Evolutionary conservation across 768 basidiomycete genomes (phyloP).

Genomic region (Calocera viscosa): DNA sequence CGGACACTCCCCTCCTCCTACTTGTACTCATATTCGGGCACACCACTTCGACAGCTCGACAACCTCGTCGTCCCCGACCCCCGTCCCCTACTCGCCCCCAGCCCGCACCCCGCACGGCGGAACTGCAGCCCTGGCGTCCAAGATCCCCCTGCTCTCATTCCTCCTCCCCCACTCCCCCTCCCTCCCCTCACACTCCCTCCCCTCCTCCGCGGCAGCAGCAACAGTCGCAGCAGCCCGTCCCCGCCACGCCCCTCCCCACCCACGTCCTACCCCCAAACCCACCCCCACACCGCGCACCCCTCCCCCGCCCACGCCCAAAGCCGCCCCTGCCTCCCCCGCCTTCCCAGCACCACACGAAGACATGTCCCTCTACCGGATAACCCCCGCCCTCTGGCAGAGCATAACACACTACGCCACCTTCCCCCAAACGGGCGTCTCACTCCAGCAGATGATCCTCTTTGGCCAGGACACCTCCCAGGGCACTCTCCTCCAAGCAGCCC

Average conservation of each 20-base stretch:
- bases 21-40: too few relatives aligned
- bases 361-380: slow-evolving; percentile 47
- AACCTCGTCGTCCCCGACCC: too few relatives aligned
- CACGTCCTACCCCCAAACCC: background rate
- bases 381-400: slow-evolving; percentile 70
- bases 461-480: slow-evolving; percentile 94
- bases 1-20: too few relatives aligned
- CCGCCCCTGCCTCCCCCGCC: background rate
- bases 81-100: too few relatives aligned
- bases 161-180: background rate
- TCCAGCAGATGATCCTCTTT: slow-evolving; percentile 96
- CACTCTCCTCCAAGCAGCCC: slow-evolving; percentile 80
- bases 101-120: too few relatives aligned
- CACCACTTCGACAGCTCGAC: too few relatives aligned
- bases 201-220: background rate
- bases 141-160: slow-evolving; percentile 2
- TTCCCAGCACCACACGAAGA: background rate
- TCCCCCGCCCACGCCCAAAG: too few relatives aligned
- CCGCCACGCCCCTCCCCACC: background rate
- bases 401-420: slow-evolving; percentile 86
- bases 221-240: background rate
- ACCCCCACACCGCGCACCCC: background rate
- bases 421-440: slow-evolving; percentile 87
- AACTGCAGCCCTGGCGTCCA: background rate
- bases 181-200: background rate